Conservation (phyloP, 1,284 basidiomycete species). For the Testicularia cyperi region DNA sequence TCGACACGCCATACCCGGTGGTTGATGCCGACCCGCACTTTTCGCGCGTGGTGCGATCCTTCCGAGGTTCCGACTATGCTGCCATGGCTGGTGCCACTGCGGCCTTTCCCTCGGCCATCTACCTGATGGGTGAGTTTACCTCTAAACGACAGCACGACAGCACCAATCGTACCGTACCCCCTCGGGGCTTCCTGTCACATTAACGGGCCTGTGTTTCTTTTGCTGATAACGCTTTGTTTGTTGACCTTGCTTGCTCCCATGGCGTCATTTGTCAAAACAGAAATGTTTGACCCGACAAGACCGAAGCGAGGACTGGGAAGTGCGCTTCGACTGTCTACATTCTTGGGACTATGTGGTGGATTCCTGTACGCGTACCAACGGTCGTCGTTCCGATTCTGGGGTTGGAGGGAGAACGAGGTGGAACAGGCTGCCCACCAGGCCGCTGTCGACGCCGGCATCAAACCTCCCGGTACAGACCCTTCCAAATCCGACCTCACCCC, state of each 20-base stretch:
- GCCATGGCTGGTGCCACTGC: conserved; percentile 79
- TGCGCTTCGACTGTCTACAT: conserved; percentile 47
- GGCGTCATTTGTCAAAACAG: too few relatives aligned
- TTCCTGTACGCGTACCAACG: conserved; percentile 93
- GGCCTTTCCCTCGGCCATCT: conserved; percentile 74
- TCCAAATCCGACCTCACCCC: conserved; percentile 72
- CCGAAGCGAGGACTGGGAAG: conserved; percentile 39
- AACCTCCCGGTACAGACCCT: conserved; percentile 41
- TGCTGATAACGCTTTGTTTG: too few relatives aligned
- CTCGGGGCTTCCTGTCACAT: too few relatives aligned
- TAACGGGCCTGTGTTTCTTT: too few relatives aligned
- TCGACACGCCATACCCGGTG: conserved; percentile 54
- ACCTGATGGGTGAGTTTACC: conserved; percentile 60
- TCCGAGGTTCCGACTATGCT: conserved; percentile 84
- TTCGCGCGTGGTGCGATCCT: conserved; percentile 81
- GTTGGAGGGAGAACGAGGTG: conserved; percentile 82
- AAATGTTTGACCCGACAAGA: conserved; percentile 54
- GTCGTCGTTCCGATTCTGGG: conserved; percentile 86
- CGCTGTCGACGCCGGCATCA: conserved; percentile 32
- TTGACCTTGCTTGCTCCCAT: too few relatives aligned
- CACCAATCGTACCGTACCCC: too few relatives aligned
- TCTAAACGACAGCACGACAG: too few relatives aligned
- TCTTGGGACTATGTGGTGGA: conserved; percentile 73
- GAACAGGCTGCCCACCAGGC: conserved; percentile 41
- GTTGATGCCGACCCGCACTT: conserved; percentile 87